Conservation (phyloP, 129 eudicot genomes). For the Silybum marianum region DNA sequence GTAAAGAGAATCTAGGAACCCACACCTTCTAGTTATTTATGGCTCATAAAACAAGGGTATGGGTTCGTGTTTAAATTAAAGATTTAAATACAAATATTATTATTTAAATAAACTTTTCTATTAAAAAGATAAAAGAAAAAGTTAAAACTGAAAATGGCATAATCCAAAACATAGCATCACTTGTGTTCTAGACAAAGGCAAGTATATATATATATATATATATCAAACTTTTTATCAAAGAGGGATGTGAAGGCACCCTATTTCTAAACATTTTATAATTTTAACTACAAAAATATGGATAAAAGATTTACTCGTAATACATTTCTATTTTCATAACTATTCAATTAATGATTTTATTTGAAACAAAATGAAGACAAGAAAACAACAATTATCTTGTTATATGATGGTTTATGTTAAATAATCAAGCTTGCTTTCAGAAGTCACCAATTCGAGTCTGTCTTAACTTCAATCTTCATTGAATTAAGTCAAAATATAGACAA, state of each 20-base stretch:
- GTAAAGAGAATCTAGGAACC: conserved; percentile 16
- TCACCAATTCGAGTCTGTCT: no score
- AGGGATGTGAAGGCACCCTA: not conserved
- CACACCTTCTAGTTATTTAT: conserved; percentile 29
- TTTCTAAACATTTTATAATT: not conserved
- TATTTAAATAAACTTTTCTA: not conserved
- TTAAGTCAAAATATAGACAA: not conserved
- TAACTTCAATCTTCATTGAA: no score
- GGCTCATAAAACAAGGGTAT: conserved; percentile 17
- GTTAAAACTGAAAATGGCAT: conserved; percentile 8
- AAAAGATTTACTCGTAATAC: no score
- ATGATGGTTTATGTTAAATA: no score
- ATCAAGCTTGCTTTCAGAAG: no score
- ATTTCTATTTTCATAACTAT: no score
- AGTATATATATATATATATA: conserved; percentile 35
- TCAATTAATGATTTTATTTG: no score
- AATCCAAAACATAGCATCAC: conserved; percentile 9
- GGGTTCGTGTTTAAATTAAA: conserved; percentile 3
- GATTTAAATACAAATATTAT: not conserved
- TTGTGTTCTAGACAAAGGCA: conserved; percentile 23
- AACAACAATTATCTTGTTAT: no score
- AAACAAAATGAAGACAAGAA: no score
- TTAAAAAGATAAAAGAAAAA: not conserved
- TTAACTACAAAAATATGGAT: not conserved
- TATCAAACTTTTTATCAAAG: conserved; percentile 31